These are phyloP conservation scores for Typha latifolia DNA, from an alignment of 176 grass and related monocot species.

Conservation along the genomic window DNA sequence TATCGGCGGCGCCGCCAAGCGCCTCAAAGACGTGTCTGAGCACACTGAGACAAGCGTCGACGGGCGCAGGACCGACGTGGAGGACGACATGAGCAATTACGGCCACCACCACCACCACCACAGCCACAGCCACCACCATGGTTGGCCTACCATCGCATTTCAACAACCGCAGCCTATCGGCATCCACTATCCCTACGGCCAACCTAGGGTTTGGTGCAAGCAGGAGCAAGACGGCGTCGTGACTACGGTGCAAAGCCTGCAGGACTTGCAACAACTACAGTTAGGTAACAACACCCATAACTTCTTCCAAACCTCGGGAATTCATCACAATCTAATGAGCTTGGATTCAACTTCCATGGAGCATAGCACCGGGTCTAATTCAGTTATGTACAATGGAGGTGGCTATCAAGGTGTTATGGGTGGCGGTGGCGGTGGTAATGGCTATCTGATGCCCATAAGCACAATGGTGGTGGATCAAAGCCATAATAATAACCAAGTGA, in stretches of 20 bases:
- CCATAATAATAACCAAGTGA: slow-evolving; percentile 17
- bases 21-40: slow-evolving; percentile 38
- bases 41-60: slow-evolving; percentile 21
- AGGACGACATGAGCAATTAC: slow-evolving; percentile 6
- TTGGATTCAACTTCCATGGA: slow-evolving; percentile 18
- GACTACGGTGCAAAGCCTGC: slow-evolving; percentile 20
- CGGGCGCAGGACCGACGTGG: slow-evolving; percentile 8
- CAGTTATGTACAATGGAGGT: slow-evolving; percentile 12
- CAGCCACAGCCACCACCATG: slow-evolving; percentile 20
- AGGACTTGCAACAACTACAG: slow-evolving; percentile 36
- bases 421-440: neutral
- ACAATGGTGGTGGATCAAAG: slow-evolving; percentile 36
- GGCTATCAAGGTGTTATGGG: slow-evolving; percentile 4
- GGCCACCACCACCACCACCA: slow-evolving; percentile 19
- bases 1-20: slow-evolving; percentile 32
- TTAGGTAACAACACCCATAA: slow-evolving; percentile 30
- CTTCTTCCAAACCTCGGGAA: slow-evolving; percentile 32
- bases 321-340: slow-evolving; percentile 28
- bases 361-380: slow-evolving; percentile 18
- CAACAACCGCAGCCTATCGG: slow-evolving; percentile 19
- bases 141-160: slow-evolving; percentile 29
- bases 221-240: slow-evolving; percentile 43
- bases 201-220: slow-evolving; percentile 51
- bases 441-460: slow-evolving; percentile 35
- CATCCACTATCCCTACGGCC: slow-evolving; percentile 19